phyloP scores from a whole-genome alignment of 306 rosid genomes.

The Abrus pulchellus region DNA sequence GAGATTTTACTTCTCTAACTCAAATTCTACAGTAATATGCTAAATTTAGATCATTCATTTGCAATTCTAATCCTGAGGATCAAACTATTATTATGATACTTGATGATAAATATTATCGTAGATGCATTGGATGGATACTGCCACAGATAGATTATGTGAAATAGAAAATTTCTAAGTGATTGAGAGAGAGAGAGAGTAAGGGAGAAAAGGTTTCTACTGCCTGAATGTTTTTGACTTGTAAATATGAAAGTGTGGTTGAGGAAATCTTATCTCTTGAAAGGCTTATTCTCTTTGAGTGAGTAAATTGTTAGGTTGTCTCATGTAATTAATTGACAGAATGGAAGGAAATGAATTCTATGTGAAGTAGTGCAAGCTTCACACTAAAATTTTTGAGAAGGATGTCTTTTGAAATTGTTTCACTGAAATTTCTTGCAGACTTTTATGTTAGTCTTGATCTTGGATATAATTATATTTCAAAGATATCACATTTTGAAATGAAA shows the following conservation, averaged over 20 bases:
- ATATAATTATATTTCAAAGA: neutral
- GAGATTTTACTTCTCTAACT: too few relatives aligned
- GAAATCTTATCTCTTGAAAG: neutral
- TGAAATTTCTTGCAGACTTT: neutral
- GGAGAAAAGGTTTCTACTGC: neutral
- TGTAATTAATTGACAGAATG: neutral
- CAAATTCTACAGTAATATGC: too few relatives aligned
- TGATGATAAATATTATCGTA: too few relatives aligned
- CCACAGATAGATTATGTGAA: neutral
- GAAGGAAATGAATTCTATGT: neutral
- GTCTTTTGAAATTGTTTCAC: neutral
- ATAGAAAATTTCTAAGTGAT: neutral
- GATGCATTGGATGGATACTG: neutral
- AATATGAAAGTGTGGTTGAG: neutral
- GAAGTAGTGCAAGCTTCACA: too few relatives aligned
- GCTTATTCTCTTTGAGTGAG: neutral
- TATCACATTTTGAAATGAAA: neutral
- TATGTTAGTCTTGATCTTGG: neutral
- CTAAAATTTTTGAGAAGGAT: neutral
- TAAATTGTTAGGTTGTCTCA: neutral
- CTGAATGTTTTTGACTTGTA: neutral
- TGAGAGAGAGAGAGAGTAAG: neutral
- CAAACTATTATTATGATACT: neutral
- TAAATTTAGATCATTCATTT: too few relatives aligned
- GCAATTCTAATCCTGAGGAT: too few relatives aligned